Evolutionary conservation across 2,329 filamentous ascomycete species (phyloP).

Genomic region (Lizonia empirigonia): DNA sequence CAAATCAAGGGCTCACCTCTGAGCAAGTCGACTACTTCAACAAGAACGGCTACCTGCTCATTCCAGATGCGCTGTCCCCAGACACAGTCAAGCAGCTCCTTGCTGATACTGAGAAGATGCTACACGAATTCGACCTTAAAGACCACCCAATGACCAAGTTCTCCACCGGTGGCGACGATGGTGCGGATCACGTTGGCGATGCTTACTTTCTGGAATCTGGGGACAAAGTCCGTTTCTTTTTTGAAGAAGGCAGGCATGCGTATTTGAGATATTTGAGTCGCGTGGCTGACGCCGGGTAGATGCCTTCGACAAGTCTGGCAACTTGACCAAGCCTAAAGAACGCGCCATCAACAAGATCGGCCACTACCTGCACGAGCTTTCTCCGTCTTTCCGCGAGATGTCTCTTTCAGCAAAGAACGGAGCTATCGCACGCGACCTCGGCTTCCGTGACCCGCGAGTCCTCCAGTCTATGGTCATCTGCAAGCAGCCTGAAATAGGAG

Average conservation of each 20-base stretch:
- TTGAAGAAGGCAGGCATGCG: conserved; percentile 70
- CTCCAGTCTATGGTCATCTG: conserved; percentile 98
- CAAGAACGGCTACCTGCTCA: conserved; percentile 86
- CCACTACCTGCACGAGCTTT: conserved; percentile 56
- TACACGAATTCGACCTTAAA: conserved; percentile 75
- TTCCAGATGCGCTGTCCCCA: conserved; percentile 74
- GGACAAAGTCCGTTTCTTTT: conserved; percentile 95
- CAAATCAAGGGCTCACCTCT: conserved; percentile 65
- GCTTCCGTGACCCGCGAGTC: conserved; percentile 75
- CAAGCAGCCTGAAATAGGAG: conserved; percentile 96
- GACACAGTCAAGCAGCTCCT: conserved; percentile 72
- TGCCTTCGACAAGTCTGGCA: conserved; percentile 71
- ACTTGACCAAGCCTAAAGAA: conserved; percentile 77
- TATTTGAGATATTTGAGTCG: background rate
- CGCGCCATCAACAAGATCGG: conserved; percentile 77
- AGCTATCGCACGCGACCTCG: conserved; percentile 71
- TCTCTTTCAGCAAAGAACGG: conserved; percentile 62
- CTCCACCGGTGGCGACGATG: conserved; percentile 75
- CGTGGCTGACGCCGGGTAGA: conserved; percentile 54
- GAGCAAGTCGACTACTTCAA: conserved; percentile 75
- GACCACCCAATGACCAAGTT: conserved; percentile 94
- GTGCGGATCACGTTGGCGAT: conserved; percentile 82
- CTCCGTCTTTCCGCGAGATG: conserved; percentile 55
- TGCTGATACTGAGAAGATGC: conserved; percentile 73
- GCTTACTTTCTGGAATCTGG: conserved; percentile 90